Evolutionary conservation across 108 stramenopile species (phyloP).

Genomic region (Cyclotella distinguenda): DNA sequence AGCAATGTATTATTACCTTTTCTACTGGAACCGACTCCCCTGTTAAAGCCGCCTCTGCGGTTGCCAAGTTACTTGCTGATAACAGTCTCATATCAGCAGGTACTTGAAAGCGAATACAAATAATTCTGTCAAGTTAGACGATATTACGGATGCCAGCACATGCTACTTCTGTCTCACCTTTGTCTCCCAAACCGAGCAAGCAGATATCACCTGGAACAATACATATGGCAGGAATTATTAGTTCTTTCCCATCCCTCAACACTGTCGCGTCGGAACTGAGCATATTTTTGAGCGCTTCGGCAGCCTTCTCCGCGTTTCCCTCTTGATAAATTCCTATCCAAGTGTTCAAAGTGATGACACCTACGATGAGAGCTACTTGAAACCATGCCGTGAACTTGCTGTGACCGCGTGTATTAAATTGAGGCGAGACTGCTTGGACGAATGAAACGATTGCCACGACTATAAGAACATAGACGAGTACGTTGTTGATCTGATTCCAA

Average conservation of each 20-base stretch:
- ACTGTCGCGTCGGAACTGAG: slow-evolving; percentile 71
- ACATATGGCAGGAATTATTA: slow-evolving; percentile 61
- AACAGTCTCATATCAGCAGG: slow-evolving; percentile 93
- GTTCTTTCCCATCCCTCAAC: slow-evolving; percentile 64
- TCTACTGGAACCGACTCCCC: slow-evolving; percentile 91
- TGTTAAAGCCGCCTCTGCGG: slow-evolving; percentile 88
- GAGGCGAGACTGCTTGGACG: slow-evolving; percentile 49
- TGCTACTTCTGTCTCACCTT: too few species aligned
- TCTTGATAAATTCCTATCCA: slow-evolving; percentile 83
- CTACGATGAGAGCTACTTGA: slow-evolving; percentile 65
- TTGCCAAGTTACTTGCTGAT: slow-evolving; percentile 64
- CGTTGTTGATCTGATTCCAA: slow-evolving; percentile 75
- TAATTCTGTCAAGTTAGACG: too few species aligned
- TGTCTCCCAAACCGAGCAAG: slow-evolving; percentile 72
- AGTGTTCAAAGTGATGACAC: slow-evolving; percentile 74
- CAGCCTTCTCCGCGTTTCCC: slow-evolving; percentile 76
- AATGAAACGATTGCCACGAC: slow-evolving; percentile 69
- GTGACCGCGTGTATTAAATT: slow-evolving; percentile 17
- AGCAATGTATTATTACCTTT: too few species aligned
- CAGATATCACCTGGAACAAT: slow-evolving; percentile 82
- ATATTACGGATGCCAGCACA: too few species aligned
- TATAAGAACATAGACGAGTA: slow-evolving; percentile 72
- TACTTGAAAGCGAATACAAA: slow-evolving; percentile 26
- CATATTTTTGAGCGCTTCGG: slow-evolving; percentile 82
- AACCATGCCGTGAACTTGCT: slow-evolving; percentile 52